Evolutionary conservation across 192 early-diverging fungal genomes (phyloP).

Genomic region (Mortierella hygrophila): DNA sequence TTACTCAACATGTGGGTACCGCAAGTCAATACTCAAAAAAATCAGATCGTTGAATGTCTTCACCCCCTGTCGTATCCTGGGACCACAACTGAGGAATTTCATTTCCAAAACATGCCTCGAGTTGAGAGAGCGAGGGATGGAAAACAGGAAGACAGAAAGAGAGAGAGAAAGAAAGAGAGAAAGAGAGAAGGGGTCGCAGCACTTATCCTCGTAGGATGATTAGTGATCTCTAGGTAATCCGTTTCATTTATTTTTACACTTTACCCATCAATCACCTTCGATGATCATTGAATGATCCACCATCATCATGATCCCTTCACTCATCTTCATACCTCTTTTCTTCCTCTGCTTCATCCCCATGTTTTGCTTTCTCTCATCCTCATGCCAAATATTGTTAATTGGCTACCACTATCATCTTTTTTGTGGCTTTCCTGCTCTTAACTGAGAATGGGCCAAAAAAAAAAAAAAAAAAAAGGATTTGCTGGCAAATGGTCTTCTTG

Average conservation of each 20-base stretch:
- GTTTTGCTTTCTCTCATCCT: neutral
- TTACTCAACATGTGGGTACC: neutral
- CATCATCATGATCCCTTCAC: neutral
- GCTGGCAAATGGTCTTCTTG: too few species aligned
- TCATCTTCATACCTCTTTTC: neutral
- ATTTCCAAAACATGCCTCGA: neutral
- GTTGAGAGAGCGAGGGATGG: neutral
- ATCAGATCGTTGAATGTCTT: neutral
- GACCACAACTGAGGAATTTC: neutral
- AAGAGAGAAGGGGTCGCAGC: neutral
- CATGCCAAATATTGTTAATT: too few species aligned
- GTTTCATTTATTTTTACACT: slow-evolving; percentile 8
- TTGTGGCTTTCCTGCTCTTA: too few species aligned
- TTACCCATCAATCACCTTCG: neutral
- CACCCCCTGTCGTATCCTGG: neutral
- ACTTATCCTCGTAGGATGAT: neutral
- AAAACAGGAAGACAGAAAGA: neutral
- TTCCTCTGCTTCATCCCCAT: neutral
- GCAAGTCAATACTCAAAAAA: neutral
- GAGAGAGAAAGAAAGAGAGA: neutral
- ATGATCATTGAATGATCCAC: neutral
- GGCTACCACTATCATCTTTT: too few species aligned
- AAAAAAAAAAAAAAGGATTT: too few species aligned
- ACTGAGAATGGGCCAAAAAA: too few species aligned
- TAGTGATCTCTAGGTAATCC: neutral